A percentile compares a stretch with the other conserved stretches of the same genome.
Evolutionary conservation across 805 yeast species (phyloP).

Genomic region (Metschnikowia bowlesiae): DNA sequence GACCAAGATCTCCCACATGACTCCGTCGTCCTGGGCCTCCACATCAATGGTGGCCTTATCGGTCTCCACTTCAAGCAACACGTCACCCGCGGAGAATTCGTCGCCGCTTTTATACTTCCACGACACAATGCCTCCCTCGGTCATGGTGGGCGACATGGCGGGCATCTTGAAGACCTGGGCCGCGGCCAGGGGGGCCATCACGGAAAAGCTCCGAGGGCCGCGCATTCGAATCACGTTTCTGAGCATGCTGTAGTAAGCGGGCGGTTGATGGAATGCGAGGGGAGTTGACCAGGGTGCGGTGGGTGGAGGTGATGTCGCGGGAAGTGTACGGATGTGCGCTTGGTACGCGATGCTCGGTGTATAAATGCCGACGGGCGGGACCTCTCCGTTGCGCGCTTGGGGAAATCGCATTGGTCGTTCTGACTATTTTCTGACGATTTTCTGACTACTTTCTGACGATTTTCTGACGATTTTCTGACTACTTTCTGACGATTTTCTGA

Average conservation of each 20-base stretch:
- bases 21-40: conserved; percentile 90
- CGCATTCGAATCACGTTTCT: conserved; percentile 15
- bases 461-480: too few species aligned
- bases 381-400: conserved; percentile 4
- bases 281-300: too few species aligned
- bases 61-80: conserved; percentile 75
- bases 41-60: conserved; percentile 82
- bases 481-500: too few species aligned
- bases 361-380: conserved; percentile 25
- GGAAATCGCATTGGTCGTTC: too few species aligned
- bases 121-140: conserved; percentile 83
- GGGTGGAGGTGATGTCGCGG: background rate
- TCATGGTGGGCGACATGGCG: conserved; percentile 99
- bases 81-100: conserved; percentile 75
- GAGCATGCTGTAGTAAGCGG: conserved; percentile 13
- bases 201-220: conserved; percentile 27
- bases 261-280: background rate
- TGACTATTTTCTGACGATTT: too few species aligned
- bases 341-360: conserved; percentile 13
- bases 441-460: too few species aligned
- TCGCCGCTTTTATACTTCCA: conserved; percentile 82
- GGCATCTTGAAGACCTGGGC: conserved; percentile 78
- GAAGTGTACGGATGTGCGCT: background rate
- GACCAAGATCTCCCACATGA: conserved; percentile 68
- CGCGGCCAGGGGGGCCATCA: conserved; percentile 21